phyloP scores from a whole-genome alignment of 768 basidiomycete genomes.

The Boletus vermiculosoides region DNA sequence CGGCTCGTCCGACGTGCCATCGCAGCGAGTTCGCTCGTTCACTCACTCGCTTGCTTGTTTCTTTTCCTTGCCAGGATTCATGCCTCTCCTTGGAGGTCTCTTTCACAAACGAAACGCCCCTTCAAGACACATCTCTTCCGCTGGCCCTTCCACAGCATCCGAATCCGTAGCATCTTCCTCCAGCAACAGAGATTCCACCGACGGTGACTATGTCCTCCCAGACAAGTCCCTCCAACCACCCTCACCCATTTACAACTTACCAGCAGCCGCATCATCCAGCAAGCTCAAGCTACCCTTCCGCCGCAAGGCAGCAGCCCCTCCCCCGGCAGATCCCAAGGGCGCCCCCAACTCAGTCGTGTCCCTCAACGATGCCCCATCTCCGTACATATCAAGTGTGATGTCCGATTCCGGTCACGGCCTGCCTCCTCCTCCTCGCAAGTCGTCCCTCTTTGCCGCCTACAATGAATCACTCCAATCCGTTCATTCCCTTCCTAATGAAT shows the following conservation, averaged over 20 bases:
- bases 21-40: neutral
- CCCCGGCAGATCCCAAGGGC: conserved; percentile 7
- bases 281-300: conserved; percentile 47
- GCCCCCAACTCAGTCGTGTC: conserved; percentile 8
- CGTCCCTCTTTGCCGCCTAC: conserved; percentile 61
- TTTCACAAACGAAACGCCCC: conserved; percentile 23
- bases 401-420: conserved; percentile 46
- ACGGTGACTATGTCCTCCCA: conserved; percentile 34
- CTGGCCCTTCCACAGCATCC: neutral
- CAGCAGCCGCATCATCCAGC: conserved; percentile 37
- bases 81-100: conserved; percentile 31
- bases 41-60: neutral
- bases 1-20: neutral
- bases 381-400: conserved; percentile 36
- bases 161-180: conserved; percentile 16
- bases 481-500: conserved; percentile 56
- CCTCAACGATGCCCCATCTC: conserved; percentile 28
- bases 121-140: neutral
- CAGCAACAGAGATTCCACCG: conserved; percentile 25
- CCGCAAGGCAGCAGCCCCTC: conserved; percentile 31
- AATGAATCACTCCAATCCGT: conserved; percentile 51
- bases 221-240: conserved; percentile 16
- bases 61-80: conserved; percentile 1
- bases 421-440: conserved; percentile 61
- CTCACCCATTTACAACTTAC: conserved; percentile 22